Evolutionary conservation across 2,329 filamentous ascomycete genomes (phyloP).

Genomic region (Calonectria multiphialidica): DNA sequence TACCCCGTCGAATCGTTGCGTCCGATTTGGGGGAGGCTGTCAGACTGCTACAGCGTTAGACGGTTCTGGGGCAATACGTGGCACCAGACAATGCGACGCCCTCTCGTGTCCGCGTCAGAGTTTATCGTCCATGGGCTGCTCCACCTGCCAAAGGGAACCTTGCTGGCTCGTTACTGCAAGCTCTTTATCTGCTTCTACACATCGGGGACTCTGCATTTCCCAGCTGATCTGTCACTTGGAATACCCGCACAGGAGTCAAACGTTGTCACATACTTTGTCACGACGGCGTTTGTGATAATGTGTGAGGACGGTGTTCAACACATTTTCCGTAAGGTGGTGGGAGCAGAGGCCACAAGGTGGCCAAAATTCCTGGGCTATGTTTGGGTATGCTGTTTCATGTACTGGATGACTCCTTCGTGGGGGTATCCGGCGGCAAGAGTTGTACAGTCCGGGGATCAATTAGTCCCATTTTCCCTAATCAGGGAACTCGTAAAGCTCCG

Average conservation of each 20-base stretch:
- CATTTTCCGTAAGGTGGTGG: not conserved
- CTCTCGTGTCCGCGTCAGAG: conserved; percentile 28
- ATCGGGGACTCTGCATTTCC: conserved; percentile 31
- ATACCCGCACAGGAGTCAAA: conserved; percentile 30
- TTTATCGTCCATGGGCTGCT: conserved; percentile 24
- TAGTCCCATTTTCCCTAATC: conserved; percentile 23
- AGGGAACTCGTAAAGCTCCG: not conserved
- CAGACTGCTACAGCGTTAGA: conserved; percentile 32
- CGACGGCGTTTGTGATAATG: conserved; percentile 29
- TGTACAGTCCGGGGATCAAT: conserved; percentile 20
- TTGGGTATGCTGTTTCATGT: conserved; percentile 33
- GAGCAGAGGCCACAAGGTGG: not conserved
- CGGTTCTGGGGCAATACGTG: conserved; percentile 35
- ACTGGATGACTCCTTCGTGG: conserved; percentile 38
- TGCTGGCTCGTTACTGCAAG: conserved; percentile 31
- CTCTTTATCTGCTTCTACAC: conserved; percentile 31
- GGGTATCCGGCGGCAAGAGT: conserved; percentile 34
- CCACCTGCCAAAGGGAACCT: conserved; percentile 8
- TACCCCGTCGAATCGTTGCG: conserved; percentile 31
- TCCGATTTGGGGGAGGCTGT: conserved; percentile 29
- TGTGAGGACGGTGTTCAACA: conserved; percentile 31
- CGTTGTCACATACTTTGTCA: conserved; percentile 25
- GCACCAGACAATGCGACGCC: conserved; percentile 36
- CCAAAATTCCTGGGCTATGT: conserved; percentile 23
- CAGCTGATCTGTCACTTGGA: conserved; percentile 30